Conservation (phyloP, 2,329 filamentous ascomycete species). For the Nakataea oryzae region DNA sequence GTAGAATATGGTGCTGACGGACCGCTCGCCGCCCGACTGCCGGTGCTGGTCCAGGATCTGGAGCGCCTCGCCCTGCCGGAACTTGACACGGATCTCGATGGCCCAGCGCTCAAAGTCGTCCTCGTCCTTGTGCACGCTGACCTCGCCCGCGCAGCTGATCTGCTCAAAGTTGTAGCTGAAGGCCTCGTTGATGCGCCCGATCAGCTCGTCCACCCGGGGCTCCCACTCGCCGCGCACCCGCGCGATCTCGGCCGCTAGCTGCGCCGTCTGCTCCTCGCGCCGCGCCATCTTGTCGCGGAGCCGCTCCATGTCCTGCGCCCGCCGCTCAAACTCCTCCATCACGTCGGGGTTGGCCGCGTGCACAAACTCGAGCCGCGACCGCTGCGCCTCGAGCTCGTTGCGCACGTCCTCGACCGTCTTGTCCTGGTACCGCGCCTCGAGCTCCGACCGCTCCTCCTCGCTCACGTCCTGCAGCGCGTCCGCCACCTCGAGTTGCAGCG, state of each 20-base stretch:
- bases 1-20: slow-evolving; percentile 96
- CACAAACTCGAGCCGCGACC: slow-evolving; percentile 68
- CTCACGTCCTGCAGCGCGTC: slow-evolving; percentile 28
- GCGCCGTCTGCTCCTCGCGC: slow-evolving; percentile 42
- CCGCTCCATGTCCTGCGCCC: slow-evolving; percentile 58
- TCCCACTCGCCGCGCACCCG: slow-evolving; percentile 69
- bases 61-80: slow-evolving; percentile 75
- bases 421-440: slow-evolving; percentile 31
- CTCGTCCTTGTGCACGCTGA: slow-evolving; percentile 69
- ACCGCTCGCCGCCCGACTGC: slow-evolving; percentile 91
- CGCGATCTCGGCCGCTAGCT: slow-evolving; percentile 47
- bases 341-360: slow-evolving; percentile 67
- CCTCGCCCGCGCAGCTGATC: slow-evolving; percentile 89
- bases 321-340: slow-evolving; percentile 66
- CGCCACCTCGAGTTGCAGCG: slow-evolving; percentile 6
- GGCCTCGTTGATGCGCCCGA: slow-evolving; percentile 74
- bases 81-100: slow-evolving; percentile 89
- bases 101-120: slow-evolving; percentile 92
- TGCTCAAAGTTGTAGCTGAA: slow-evolving; percentile 90
- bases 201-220: slow-evolving; percentile 66
- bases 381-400: slow-evolving; percentile 62
- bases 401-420: slow-evolving; percentile 56
- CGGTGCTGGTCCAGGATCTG: slow-evolving; percentile 83
- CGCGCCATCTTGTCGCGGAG: slow-evolving; percentile 47
- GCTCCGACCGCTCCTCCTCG: slow-evolving; percentile 25